Evolutionary conservation across 768 basidiomycete species (phyloP), one percentile per base, ranked within the genome.

Genomic region (Gymnopilus dilepis): DNA sequence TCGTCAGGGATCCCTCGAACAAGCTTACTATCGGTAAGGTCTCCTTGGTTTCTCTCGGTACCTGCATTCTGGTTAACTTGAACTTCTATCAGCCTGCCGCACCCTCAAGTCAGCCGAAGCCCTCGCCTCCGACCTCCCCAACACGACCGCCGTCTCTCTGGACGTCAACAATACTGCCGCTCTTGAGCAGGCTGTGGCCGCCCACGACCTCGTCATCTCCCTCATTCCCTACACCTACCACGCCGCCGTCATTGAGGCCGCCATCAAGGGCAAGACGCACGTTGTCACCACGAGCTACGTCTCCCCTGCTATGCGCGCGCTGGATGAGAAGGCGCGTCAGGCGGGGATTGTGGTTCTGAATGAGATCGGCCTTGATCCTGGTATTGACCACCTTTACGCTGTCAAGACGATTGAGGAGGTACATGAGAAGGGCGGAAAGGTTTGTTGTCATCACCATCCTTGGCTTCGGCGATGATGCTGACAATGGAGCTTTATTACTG

Each of bases 281-380:
- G 95, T 98, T 37, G 94, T 99, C 67, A 99, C 97, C 38, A 99
- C 97, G 22, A 92, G 90, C 61, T 99, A 99, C 73, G 88, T 99
- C 71, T 94, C 90, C 50, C 92, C 92, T 19, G 91, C 90, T 7
- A 96, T 99, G 88, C 87, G 85, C 60, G 95, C 85, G 63, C 86
- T 99, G 37, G 90, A 98, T 64, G 84, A 82, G 50, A 88, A 85
- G 52, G 92, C 84, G 57, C 91, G 90, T 78, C 85, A 87, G 59
- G 95, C 96, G 1, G 96, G 95, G 5, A 94, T 99, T 69, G 82
- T 95, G 55, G 92, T 98, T 65, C 82, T 99, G 84, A 99, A 99
- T 77, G 97, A 99, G 80, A 93, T 99, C 69, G 97, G 97, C 53
- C 84, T 99, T 42, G 97, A 98, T 76, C 95, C 95, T 50, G 95